Evolutionary conservation across 192 early-diverging fungal genomes (phyloP).

Genomic region (Entomortierella parvispora): DNA sequence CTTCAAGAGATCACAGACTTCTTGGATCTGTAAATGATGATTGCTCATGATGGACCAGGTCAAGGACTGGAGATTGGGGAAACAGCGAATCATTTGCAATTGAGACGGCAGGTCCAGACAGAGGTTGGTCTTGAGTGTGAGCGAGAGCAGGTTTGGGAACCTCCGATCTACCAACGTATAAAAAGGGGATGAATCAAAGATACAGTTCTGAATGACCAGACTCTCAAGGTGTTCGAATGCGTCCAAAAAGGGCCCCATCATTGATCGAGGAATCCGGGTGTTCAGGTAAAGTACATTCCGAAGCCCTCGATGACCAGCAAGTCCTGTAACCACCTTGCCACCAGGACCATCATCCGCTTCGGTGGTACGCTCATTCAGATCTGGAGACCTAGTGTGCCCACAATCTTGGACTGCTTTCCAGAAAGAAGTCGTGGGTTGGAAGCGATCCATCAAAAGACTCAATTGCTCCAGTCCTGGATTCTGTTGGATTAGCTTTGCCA

Average conservation of each 20-base stretch:
- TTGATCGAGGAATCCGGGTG: not conserved
- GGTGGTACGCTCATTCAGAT: too few species aligned
- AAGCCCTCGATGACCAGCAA: not conserved
- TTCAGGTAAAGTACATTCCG: conserved; percentile 19
- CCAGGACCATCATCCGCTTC: too few species aligned
- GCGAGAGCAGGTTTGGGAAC: conserved; percentile 1
- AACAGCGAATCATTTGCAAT: conserved; percentile 8
- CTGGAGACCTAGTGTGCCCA: too few species aligned
- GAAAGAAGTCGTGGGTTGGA: conserved; percentile 9
- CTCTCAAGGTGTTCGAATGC: not conserved
- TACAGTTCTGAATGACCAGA: conserved; percentile 9
- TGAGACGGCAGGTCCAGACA: conserved; percentile 3
- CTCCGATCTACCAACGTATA: not conserved
- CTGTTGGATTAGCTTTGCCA: not conserved
- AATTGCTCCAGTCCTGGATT: conserved; percentile 1
- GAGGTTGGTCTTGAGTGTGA: conserved; percentile 9
- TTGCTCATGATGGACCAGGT: conserved; percentile 12
- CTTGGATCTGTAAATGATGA: not conserved
- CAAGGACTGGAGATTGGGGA: conserved; percentile 2
- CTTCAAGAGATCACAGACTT: conserved; percentile 8
- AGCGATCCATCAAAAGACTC: conserved; percentile 16
- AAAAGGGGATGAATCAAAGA: conserved; percentile 1
- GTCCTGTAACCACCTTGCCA: too few species aligned
- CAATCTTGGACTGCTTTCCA: conserved; percentile 3
- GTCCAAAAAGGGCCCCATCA: not conserved